Base-by-base conservation (phyloP, 192 early-diverging fungal genomes). In the Phycomyces blakesleeanus region DNA sequence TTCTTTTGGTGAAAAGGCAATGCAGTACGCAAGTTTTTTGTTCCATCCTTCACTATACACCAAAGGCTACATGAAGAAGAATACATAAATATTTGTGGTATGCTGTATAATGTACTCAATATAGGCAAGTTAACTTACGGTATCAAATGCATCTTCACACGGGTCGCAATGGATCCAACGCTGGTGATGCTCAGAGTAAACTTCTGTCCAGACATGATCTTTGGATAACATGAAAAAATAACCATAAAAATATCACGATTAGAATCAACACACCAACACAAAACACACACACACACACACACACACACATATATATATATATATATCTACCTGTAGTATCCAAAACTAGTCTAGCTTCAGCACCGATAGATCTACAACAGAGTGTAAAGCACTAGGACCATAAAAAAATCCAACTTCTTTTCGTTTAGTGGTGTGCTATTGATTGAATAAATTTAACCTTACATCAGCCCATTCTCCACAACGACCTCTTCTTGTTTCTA, bases 391-490 rank as follows among this genome's bases (percentile, higher is more conserved):
- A 79, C 78, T 82, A 59, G n/a, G 29, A n/a, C n/a, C 29, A 34
- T 5, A 1, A 37, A 27, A 20, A 7, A 1, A n/a, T n/a, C n/a
- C n/a, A n/a, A n/a, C n/a, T n/a, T n/a, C n/a, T n/a, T n/a, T n/a
- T n/a, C n/a, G n/a, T n/a, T n/a, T n/a, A n/a, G n/a, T n/a, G n/a
- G n/a, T n/a, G n/a, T n/a, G n/a, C n/a, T n/a, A 16, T 9, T 11
- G 9, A 50, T 42, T 12, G n/a, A 22, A 54, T 14, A 4, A 51
- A 47, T 7, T 3, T n/a, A 18, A 1, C 40, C 68, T 62, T 70
- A 79, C 80, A 55, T 83, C 79, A 53, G 82, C 82, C 82, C 82
- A 83, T 51, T 83, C 82, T 26, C 82, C 82, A 50, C 82, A 83
- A 37, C 82, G 68, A 14, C 82, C 82, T 54, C 67, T 54, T 59